Conservation (phyloP, 768 basidiomycete species). For the Agrocybe praecox region DNA sequence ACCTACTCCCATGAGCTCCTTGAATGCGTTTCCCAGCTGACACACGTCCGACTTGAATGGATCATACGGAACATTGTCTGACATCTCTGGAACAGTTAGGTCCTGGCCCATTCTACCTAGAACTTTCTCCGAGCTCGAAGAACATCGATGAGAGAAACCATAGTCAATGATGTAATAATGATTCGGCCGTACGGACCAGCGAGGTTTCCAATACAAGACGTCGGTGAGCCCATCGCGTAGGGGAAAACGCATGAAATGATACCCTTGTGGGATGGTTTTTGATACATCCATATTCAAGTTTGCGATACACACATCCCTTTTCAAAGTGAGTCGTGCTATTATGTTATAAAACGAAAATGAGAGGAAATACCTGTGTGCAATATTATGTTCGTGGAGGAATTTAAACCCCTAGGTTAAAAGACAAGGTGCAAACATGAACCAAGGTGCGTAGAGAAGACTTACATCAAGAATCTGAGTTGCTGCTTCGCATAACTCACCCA, state of each 20-base stretch:
- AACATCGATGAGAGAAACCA: constrained; percentile 13
- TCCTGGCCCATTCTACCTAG: constrained; percentile 21
- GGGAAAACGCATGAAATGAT: constrained; percentile 4
- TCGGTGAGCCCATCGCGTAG: not conserved
- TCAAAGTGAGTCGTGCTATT: not conserved
- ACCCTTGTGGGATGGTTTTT: constrained; percentile 11
- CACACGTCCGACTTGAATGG: constrained; percentile 31
- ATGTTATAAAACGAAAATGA: not conserved
- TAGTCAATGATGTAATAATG: constrained; percentile 32
- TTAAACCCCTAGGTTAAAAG: constrained; percentile 2
- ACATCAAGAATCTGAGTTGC: constrained; percentile 13
- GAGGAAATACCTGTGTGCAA: constrained; percentile 7
- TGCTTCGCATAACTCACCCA: constrained; percentile 12
- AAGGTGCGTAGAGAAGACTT: not conserved
- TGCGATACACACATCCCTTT: not conserved
- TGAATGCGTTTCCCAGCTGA: constrained; percentile 24
- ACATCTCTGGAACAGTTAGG: constrained; percentile 27
- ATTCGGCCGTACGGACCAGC: constrained; percentile 23
- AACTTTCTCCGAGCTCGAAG: not conserved
- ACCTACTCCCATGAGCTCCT: not conserved
- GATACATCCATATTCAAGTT: constrained; percentile 21
- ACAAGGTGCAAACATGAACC: not conserved
- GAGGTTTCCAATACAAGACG: constrained; percentile 10
- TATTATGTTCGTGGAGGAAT: constrained; percentile 13
- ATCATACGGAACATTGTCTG: constrained; percentile 18